Evolutionary conservation across 2,329 filamentous ascomycete genomes (phyloP), one percentile per base, ranked within the genome.

Genomic region (Plenodomus tracheiphilus): DNA sequence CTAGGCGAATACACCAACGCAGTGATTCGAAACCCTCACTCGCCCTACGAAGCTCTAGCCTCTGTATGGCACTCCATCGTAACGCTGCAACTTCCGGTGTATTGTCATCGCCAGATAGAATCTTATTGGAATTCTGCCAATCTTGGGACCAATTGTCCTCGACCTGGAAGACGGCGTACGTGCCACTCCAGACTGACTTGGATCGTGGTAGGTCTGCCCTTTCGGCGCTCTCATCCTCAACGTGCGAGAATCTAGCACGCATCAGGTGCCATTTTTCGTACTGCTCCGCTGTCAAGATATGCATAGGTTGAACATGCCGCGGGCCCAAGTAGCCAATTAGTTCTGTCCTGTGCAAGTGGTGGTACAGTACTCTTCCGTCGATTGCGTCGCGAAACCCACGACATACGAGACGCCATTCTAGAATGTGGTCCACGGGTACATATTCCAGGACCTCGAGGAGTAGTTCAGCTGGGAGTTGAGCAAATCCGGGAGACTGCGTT

Each of bases 381-480:
- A 71, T 65, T 8, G 56, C 61, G 51, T 71, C 62, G 8, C 61
- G 58, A 39, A 70, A 66, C 9, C 60, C 62, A 10, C 61, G 60
- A 35, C 64, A 71, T 2, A 71, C 60, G 1, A 61, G 39, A 2
- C 68, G 60, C 59, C 63, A 68, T 20, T 61, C 54, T 7, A 70
- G 56, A 1, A 68, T 20, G 42, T 68, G 46, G 9, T 61, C 59
- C 1, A 66, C 43, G 9, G 65, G 66, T 0, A 71, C 58, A 35
- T 52, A 49, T 37, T 67, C 63, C 16, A 71, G 40, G 2, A 70
- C 58, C 5, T 52, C 50, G 1, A 69, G 47, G 2, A 70, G 45
- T 4, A 71, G 47, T 35, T 71, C 68, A 2, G 66, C 62, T 13
- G 68, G 68, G 6, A 71, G 51, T n/a, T 62, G 56, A 17, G 58